Evolutionary conservation across 164 flowering plant species (phyloP), one percentile per base, ranked within the genome.

Genomic region (Annona squamosa): DNA sequence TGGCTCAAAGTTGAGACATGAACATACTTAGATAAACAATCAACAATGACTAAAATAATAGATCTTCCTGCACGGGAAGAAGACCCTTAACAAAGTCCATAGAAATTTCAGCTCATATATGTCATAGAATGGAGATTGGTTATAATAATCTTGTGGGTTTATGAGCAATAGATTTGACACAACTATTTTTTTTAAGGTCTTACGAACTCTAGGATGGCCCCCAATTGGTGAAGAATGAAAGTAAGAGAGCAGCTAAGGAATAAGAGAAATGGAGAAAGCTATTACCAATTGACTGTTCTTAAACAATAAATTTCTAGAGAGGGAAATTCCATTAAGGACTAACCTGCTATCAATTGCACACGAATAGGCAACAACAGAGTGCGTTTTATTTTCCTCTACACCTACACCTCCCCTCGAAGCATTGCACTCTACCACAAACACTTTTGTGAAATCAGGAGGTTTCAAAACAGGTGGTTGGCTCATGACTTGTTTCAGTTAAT

Each of bases 61-160:
- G 2, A 3, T 5, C 42, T 13, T 5, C 73, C 2, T 13, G 19
- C 26, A 65, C 41, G 0, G 4, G 5, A 2, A 48, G 73, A 3
- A 44, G 48, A 1, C 73, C 73, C 4, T 61, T 12, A 10, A 71
- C 61, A 37, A 71, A 71, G 6, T 71, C 66, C 73, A 71, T 71
- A 4, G 73, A 18, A 12, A 71, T 57, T 13, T 71, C 46, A 3
- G 16, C 48, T 65, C 73, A 71, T 4, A 70, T 56, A n/a, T 2
- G 6, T 9, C 5, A 4, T 13, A 67, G 67, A 42, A 63, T 43
- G 4, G 46, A 46, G 1, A 56, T 1, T 16, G 72, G 46, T 48
- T 48, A 63, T 5, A 70, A 16, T 10, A 56, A 46, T 17, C 72
- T 63, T 4, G 19, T 2, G 0, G 19, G 72, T 19, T 42, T 18